These are phyloP conservation scores for Galeopsis tetrahit DNA, from an alignment of 257 asterid genomes.

Conservation along the genomic window DNA sequence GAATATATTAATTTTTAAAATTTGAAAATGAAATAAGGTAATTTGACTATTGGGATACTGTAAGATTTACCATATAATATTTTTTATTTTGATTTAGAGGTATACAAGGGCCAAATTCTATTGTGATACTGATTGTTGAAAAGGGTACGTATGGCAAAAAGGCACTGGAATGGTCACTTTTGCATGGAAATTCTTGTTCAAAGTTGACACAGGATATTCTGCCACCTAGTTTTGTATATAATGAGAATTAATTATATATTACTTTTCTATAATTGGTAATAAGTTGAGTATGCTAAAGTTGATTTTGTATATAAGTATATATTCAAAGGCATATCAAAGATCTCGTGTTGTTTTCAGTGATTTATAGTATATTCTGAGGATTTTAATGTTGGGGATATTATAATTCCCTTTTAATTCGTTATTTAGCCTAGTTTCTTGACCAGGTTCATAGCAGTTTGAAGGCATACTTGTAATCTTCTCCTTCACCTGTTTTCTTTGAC, in stretches of 20 bases:
- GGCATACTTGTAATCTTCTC: too few relatives aligned
- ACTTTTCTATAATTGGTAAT: background rate
- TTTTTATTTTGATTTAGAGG: too few relatives aligned
- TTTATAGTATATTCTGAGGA: background rate
- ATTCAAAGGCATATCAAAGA: background rate
- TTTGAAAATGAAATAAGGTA: too few relatives aligned
- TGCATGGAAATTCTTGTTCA: background rate
- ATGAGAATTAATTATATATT: background rate
- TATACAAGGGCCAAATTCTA: background rate
- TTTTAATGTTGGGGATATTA: background rate
- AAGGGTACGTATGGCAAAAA: background rate
- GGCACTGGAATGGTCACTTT: background rate
- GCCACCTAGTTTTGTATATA: background rate
- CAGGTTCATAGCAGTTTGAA: slow-evolving; percentile 10
- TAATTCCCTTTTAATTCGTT: slow-evolving; percentile 19
- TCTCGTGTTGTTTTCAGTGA: background rate
- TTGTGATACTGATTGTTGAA: background rate
- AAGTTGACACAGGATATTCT: background rate
- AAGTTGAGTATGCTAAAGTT: background rate
- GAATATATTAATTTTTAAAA: too few relatives aligned
- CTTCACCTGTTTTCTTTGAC: too few relatives aligned
- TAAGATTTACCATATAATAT: too few relatives aligned
- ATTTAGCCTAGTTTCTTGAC: slow-evolving; percentile 24
- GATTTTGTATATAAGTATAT: background rate
- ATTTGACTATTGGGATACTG: too few relatives aligned